Base-by-base conservation (phyloP, 2,329 filamentous ascomycete genomes). In the Juglanconis juglandina region DNA sequence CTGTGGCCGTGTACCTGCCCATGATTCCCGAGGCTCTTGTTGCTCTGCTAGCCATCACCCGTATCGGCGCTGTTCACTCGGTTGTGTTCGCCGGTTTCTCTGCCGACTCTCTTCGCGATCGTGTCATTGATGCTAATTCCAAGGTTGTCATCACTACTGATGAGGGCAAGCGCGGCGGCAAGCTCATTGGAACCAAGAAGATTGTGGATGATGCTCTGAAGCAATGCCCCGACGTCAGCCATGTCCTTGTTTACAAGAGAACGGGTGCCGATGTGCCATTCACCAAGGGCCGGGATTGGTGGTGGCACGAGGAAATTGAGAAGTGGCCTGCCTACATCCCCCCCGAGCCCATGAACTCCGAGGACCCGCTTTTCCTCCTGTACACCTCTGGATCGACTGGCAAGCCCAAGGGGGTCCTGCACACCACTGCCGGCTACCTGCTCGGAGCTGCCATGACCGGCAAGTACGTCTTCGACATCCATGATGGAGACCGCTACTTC, bases 401-500 rank as follows among this genome's bases (percentile, higher is more conserved):
- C 65, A 98, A 98, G 84, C 95, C 95, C 67, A 99, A 99, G 86
- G 95, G 95, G 77, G 90, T 99, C 59, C 90, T 99, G 92, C 95
- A 99, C 83, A 96, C 92, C 33, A 99, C 94, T 41, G 95, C 82
- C 63, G 95, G 95, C 55, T 99, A 98, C 74, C 84, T 99, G n/a
- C 79, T 98, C 7, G 95, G 95, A 62, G 93, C 93, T 55, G 94
- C 95, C 39, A 84, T 89, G 69, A 99, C 95, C 11, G 94, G 93
- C 76, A 99, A 98, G 79, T 98, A 99, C 75, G 94, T 98, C 64
- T 99, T 99, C 73, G 95, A 99, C 74, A 96, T 99, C 65, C 95
- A 99, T 75, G 89, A 93, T 64, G 87, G 90, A 57, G 95, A 99
- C 75, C 87, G 86, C 65, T 97, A 95, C 84, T 98, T 98, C 84